Evolutionary conservation across 2,329 filamentous ascomycete species (phyloP).

Genomic region (Celoporthe dispersa): DNA sequence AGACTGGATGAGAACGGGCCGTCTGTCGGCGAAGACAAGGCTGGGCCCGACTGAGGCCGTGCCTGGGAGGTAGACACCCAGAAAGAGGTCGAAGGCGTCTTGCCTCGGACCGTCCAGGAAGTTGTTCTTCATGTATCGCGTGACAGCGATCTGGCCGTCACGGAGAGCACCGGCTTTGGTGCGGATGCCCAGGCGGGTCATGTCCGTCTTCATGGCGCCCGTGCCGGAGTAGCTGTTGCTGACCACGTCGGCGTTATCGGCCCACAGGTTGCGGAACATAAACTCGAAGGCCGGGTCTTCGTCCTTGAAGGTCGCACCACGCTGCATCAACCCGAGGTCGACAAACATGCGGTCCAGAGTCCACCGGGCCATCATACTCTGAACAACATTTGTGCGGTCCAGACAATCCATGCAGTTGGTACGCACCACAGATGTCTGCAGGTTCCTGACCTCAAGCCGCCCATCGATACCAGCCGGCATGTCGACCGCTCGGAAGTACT

Average conservation of each 20-base stretch:
- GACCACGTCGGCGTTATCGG: constrained; percentile 96
- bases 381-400: constrained; percentile 95
- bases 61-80: constrained; percentile 81
- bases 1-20: constrained; percentile 88
- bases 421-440: constrained; percentile 88
- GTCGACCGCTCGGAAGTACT: constrained; percentile 92
- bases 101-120: constrained; percentile 92
- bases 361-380: constrained; percentile 93
- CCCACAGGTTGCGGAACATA: constrained; percentile 96
- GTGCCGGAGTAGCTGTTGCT: constrained; percentile 93
- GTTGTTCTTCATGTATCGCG: constrained; percentile 91
- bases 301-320: constrained; percentile 74
- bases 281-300: constrained; percentile 84
- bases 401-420: constrained; percentile 99
- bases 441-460: constrained; percentile 76
- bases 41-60: constrained; percentile 71
- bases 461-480: constrained; percentile 73
- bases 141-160: constrained; percentile 86
- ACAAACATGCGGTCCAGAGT: constrained; percentile 86
- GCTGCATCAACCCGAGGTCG: constrained; percentile 78
- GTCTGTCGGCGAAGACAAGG: constrained; percentile 79
- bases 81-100: constrained; percentile 93
- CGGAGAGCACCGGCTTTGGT: constrained; percentile 85
- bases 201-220: constrained; percentile 96
- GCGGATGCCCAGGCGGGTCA: constrained; percentile 89